Base-by-base conservation (phyloP, 768 basidiomycete genomes). In the Phylloporus sp. region DNA sequence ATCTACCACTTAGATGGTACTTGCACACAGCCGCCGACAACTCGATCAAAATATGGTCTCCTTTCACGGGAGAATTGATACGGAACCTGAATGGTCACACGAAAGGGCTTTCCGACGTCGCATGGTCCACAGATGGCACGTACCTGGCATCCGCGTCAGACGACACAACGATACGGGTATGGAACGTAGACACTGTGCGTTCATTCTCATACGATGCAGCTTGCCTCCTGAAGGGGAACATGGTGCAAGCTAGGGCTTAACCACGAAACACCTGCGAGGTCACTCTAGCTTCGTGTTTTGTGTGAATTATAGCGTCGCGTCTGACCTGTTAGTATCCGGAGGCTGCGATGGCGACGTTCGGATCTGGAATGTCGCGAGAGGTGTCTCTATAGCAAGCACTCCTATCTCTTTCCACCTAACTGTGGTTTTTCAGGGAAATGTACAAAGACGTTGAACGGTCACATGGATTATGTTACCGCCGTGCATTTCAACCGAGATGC, bases 401-500 rank as follows among this genome's bases (percentile, higher is more conserved):
- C 10, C 21, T 26, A 14, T 17, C 26, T 20, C 17, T 24, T 6
- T 5, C 14, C 10, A 13, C 21, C 23, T 18, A 15, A 26, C 15
- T 13, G 23, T 22, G 17, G 5, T 14, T 10, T 4, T 13, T 5
- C 33, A 91, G 95, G 91, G 17, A 87, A 80, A 61, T 87, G 84
- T 58, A 75, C 90, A 66, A 86, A 90, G 65, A 88, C 85, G 3
- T 63, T 99, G 20, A 89, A 91, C 50, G 95, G 91, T 1, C 95
- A 98, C 64, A 74, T 93, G 38, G 95, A 98, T 67, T 94, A 89
- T 49, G 90, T 98, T 22, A 94, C 92, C 11, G 88, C 90, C 3
- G 92, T 97, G 3, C 86, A 90, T 62, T 99, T 95, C 72, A 95
- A 94, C 61, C 69, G 82, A 61, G 95, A 98, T 56, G 90, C 91